Conservation (phyloP, 2,329 filamentous ascomycete species). For the Neonectria neomacrospora region DNA sequence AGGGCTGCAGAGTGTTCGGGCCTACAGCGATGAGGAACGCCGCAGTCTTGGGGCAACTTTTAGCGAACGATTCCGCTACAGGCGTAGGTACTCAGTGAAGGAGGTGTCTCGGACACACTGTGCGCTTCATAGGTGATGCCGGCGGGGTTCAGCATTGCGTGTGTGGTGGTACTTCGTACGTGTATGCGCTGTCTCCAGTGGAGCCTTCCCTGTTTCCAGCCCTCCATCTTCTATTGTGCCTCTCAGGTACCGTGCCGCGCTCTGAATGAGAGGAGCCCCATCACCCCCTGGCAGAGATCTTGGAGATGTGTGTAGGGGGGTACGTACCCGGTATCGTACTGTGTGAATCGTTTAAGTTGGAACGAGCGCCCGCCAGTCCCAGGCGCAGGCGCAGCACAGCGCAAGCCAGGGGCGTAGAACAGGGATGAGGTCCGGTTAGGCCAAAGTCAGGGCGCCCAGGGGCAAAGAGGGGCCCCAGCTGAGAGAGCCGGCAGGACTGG, state of each 20-base stretch:
- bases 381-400: constrained; percentile 15
- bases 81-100: constrained; percentile 1
- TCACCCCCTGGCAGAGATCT: not conserved
- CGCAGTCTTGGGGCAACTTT: not conserved
- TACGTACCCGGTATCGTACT: constrained; percentile 13
- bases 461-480: constrained; percentile 5
- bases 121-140: constrained; percentile 1
- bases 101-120: not conserved
- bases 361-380: constrained; percentile 22
- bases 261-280: not conserved
- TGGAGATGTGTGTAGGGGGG: not conserved
- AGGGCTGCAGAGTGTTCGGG: not conserved
- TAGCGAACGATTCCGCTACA: not conserved
- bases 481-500: not conserved
- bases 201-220: constrained; percentile 17
- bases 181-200: constrained; percentile 4
- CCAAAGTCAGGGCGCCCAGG: constrained; percentile 10
- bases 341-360: constrained; percentile 18
- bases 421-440: constrained; percentile 6
- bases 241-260: not conserved
- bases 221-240: constrained; percentile 8
- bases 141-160: no score
- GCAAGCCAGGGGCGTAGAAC: constrained; percentile 12
- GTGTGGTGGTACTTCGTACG: no score
- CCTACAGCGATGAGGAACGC: constrained; percentile 1